These are phyloP conservation scores for Metarhizium humberi DNA, from an alignment of 2,329 filamentous ascomycete species.

Conservation along the genomic window DNA sequence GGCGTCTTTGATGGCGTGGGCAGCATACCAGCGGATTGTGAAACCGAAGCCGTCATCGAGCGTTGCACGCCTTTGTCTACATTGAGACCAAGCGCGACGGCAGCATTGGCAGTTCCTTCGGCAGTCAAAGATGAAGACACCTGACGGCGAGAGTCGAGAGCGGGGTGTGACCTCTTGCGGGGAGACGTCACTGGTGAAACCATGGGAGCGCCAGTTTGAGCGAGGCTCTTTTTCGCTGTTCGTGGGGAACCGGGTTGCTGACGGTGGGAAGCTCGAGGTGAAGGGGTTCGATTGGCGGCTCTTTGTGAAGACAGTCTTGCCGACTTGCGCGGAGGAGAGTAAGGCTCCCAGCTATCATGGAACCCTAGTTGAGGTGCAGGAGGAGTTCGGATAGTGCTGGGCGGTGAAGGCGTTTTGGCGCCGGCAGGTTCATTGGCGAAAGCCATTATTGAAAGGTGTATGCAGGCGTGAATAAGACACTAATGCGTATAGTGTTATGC, in stretches of 20 bases:
- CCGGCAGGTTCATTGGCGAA: constrained; percentile 7
- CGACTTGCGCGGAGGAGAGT: constrained; percentile 61
- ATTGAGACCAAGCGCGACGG: constrained; percentile 29
- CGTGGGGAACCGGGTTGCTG: constrained; percentile 21
- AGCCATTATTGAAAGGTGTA: constrained; percentile 16
- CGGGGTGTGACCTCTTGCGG: constrained; percentile 39
- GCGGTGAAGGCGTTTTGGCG: constrained; percentile 48
- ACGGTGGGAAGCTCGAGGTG: constrained; percentile 32
- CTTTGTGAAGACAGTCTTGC: constrained; percentile 52
- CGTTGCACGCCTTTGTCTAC: constrained; percentile 18
- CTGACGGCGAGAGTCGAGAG: constrained; percentile 37
- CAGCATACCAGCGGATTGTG: constrained; percentile 46
- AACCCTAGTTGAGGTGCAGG: constrained; percentile 59
- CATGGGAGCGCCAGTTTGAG: constrained; percentile 20
- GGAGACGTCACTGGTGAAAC: constrained; percentile 37
- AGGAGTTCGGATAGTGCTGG: constrained; percentile 52
- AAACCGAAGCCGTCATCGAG: constrained; percentile 17
- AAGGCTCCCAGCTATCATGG: constrained; percentile 63
- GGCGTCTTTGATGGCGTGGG: constrained; percentile 75
- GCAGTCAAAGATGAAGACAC: constrained; percentile 35
- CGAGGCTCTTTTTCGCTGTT: constrained; percentile 20
- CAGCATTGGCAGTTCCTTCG: constrained; percentile 32
- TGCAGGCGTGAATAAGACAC: constrained; percentile 3
- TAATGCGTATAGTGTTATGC: constrained; percentile 1
- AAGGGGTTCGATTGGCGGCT: constrained; percentile 44